Base-by-base conservation (phyloP, 805 yeast genomes). In the Candida broadrunensis region DNA sequence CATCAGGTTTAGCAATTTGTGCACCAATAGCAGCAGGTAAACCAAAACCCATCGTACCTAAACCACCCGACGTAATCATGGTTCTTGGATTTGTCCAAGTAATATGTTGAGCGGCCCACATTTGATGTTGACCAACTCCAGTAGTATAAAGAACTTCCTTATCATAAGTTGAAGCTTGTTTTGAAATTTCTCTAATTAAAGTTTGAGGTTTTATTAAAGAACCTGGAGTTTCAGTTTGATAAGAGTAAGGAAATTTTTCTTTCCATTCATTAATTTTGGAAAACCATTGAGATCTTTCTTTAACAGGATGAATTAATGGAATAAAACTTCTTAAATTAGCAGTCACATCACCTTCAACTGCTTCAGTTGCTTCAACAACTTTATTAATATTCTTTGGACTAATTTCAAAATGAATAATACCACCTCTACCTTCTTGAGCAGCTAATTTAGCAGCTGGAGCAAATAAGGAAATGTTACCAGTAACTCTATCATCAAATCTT, bases 21-120 rank as follows among this genome's bases (percentile, higher is more conserved):
- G 98, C 98, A 63, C 99, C 99, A 63, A 91, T 93, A 42, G 98
- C 98, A 26, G 98, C 85, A 21, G 99, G 99, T 49, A 91, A 72
- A 49, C 99, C 99, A 70, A 71, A 91, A 46, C 99, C 99, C 99
- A 91, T 91, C 43, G 99, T 91, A 56, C 99, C 99, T 56, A 91
- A 78, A 55, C 99, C 99, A 70, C 99, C 99, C 37, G 97, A 88
- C n/a, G 98, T 89, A 63, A 91, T 85, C 72, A 93, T 84, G 37
- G 95, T 77, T 66, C 98, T 81, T 55, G 99, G 99, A 48, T 78
- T 70, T 46, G 82, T 84, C 96, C 97, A 91, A 38, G 89, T 80
- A 81, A 86, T 90, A 67, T 89, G 90, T 72, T 93, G 99, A 21
- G 98, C 98, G 29, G 98, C 95, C 99, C 99, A 91, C 99, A 91